phyloP scores from a whole-genome alignment of 257 asterid genomes.

The Primulina huaijiensis region DNA sequence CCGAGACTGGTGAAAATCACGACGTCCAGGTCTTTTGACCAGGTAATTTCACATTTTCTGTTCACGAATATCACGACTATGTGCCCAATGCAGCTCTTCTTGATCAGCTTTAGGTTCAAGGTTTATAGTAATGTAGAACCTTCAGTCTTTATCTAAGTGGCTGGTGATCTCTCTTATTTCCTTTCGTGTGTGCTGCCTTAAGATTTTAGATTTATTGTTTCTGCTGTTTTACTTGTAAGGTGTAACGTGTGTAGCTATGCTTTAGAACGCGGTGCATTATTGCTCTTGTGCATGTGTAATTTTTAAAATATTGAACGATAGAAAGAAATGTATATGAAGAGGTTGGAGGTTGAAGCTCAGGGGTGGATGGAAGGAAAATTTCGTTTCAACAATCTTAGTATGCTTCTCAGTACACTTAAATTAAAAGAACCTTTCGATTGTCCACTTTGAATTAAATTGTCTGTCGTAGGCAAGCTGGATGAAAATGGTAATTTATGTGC shows the following conservation, averaged over 20 bases:
- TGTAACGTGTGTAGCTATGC: not conserved
- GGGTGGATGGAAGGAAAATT: not conserved
- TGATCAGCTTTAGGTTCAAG: not conserved
- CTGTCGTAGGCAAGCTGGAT: not conserved
- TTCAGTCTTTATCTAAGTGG: not conserved
- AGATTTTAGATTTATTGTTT: no score
- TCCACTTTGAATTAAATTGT: no score
- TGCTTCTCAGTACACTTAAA: not conserved
- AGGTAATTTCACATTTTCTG: slow-evolving; percentile 29
- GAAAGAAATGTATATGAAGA: not conserved
- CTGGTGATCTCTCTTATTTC: not conserved
- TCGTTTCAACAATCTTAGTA: not conserved
- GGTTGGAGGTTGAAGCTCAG: not conserved
- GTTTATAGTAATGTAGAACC: slow-evolving; percentile 8
- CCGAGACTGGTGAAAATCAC: slow-evolving; percentile 21
- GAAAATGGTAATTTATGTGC: not conserved
- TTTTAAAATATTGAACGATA: not conserved
- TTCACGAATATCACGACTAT: not conserved
- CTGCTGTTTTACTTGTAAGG: not conserved
- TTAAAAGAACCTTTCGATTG: not conserved
- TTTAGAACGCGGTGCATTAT: not conserved
- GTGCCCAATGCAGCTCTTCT: not conserved
- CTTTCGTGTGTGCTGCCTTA: not conserved
- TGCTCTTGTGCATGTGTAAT: not conserved
- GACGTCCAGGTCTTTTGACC: slow-evolving; percentile 24